Conservation (phyloP, 2,329 filamentous ascomycete species). For the Cladosporium sp. region DNA sequence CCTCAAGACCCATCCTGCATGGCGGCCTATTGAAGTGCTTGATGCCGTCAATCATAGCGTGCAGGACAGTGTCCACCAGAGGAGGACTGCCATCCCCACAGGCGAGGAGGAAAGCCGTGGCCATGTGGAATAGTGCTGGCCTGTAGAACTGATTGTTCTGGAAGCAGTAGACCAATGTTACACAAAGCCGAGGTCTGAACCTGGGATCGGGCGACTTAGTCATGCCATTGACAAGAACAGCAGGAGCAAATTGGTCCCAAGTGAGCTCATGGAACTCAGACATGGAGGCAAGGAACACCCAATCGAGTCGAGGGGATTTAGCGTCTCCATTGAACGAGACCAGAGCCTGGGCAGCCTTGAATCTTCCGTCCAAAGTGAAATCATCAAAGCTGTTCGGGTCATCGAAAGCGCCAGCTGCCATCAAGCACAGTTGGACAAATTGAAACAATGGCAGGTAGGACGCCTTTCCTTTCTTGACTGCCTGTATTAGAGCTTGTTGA, state of each 20-base stretch:
- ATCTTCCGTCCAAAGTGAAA: not conserved
- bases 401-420: not conserved
- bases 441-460: not conserved
- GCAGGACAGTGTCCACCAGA: not conserved
- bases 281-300: not conserved
- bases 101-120: not conserved
- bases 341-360: not conserved
- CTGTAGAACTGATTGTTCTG: not conserved
- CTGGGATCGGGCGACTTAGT: not conserved
- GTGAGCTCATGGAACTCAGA: not conserved
- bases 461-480: not conserved
- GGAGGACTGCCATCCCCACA: not conserved
- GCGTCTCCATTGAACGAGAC: not conserved
- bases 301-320: not conserved
- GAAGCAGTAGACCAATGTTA: not conserved
- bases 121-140: not conserved
- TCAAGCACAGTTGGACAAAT: constrained; percentile 6
- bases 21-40: not conserved
- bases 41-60: not conserved
- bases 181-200: not conserved
- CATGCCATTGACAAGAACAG: not conserved
- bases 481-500: not conserved
- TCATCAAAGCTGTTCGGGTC: not conserved
- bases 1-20: not conserved
- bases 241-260: not conserved